These are phyloP conservation scores for Periconia sp. DNA, from an alignment of 2,329 filamentous ascomycete species.

Conservation along the genomic window DNA sequence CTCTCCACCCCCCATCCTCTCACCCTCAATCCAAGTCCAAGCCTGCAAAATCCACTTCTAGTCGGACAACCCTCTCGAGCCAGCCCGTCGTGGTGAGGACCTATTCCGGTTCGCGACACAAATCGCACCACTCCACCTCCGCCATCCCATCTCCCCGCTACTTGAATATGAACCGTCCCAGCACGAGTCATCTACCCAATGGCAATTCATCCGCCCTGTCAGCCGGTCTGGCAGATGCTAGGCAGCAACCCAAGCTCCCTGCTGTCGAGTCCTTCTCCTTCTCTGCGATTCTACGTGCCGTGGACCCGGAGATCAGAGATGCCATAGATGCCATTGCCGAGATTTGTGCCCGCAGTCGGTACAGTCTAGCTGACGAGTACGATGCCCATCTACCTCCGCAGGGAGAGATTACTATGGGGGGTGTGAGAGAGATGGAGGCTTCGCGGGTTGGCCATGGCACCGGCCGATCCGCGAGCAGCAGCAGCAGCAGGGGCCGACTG, in stretches of 20 bases:
- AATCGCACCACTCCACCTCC: conserved; percentile 26
- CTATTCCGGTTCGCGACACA: conserved; percentile 40
- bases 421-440: not conserved
- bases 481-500: conserved; percentile 33
- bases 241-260: conserved; percentile 38
- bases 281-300: conserved; percentile 56
- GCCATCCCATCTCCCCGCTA: conserved; percentile 35
- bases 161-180: conserved; percentile 30
- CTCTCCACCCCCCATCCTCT: conserved; percentile 22
- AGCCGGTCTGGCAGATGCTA: conserved; percentile 30
- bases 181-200: conserved; percentile 4
- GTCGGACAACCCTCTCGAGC: conserved; percentile 43
- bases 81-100: conserved; percentile 49
- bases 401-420: conserved; percentile 53
- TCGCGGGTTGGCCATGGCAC: conserved; percentile 14
- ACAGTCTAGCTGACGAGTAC: conserved; percentile 65
- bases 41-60: conserved; percentile 41
- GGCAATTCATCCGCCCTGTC: conserved; percentile 28
- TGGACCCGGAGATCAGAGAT: conserved; percentile 59
- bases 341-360: conserved; percentile 62
- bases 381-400: conserved; percentile 63
- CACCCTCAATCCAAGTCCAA: conserved; percentile 24
- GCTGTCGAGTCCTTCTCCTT: conserved; percentile 58
- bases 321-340: conserved; percentile 65
- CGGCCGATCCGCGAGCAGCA: conserved; percentile 32